These are phyloP conservation scores for Microdochium trichocladiopsis DNA, from an alignment of 2,329 filamentous ascomycete species.

Conservation along the genomic window DNA sequence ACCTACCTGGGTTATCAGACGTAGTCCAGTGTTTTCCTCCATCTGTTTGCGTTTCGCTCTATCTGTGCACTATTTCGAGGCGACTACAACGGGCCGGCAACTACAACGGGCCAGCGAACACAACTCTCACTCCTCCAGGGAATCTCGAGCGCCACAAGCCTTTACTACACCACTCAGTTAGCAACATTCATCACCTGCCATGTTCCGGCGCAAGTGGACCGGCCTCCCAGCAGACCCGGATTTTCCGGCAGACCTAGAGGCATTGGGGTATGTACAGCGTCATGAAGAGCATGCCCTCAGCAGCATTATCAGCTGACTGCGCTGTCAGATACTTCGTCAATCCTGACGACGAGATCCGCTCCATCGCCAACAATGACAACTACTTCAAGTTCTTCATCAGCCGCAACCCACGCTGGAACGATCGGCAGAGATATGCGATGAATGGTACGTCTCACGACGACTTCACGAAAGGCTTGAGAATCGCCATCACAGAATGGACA, in stretches of 20 bases:
- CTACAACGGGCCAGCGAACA: too few relatives aligned
- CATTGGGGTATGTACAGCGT: conserved; percentile 66
- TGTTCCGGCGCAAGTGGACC: conserved; percentile 69
- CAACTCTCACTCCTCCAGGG: too few relatives aligned
- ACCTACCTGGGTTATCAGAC: too few relatives aligned
- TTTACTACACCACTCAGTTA: too few relatives aligned
- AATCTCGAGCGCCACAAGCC: too few relatives aligned
- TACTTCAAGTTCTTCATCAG: conserved; percentile 71
- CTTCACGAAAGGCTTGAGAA: background rate
- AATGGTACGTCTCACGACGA: conserved; percentile 48
- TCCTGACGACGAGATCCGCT: conserved; percentile 66
- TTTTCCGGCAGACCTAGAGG: conserved; percentile 58
- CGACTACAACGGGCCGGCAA: too few relatives aligned
- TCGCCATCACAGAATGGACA: background rate
- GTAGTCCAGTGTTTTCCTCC: too few relatives aligned
- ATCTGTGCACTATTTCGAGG: too few relatives aligned
- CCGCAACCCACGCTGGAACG: conserved; percentile 71
- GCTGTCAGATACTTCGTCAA: conserved; percentile 68
- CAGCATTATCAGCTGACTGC: conserved; percentile 1
- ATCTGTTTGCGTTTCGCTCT: too few relatives aligned
- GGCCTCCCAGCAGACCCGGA: conserved; percentile 63
- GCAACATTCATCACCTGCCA: conserved; percentile 25
- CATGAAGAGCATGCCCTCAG: background rate
- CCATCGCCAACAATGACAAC: conserved; percentile 56
- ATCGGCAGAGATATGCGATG: conserved; percentile 66